phyloP scores from a whole-genome alignment of 108 stramenopile species.

The Skeletonema costatum region DNA sequence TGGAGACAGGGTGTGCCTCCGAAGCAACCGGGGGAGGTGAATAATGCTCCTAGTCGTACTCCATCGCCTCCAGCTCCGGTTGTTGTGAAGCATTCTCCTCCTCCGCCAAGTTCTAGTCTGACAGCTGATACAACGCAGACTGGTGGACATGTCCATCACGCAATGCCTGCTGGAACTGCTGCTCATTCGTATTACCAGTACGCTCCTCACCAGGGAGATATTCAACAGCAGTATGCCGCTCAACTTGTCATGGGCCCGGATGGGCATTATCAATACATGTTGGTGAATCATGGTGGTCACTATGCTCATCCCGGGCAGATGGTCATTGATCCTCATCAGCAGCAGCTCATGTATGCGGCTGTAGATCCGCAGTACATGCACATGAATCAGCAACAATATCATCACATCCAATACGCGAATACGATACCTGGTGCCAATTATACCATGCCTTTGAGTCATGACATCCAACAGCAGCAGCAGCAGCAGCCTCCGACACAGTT shows the following conservation, averaged over 20 bases:
- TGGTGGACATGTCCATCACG: background rate
- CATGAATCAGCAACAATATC: slow-evolving; percentile 40
- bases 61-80: slow-evolving; percentile 14
- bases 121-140: background rate
- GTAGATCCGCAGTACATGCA: slow-evolving; percentile 25
- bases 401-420: slow-evolving; percentile 31
- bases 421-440: slow-evolving; percentile 15
- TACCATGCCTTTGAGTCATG: background rate
- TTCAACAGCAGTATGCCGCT: slow-evolving; percentile 38
- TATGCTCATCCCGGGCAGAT: slow-evolving; percentile 40
- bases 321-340: slow-evolving; percentile 47
- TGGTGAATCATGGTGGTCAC: slow-evolving; percentile 49
- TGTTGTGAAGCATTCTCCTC: background rate
- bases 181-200: slow-evolving; percentile 18
- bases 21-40: slow-evolving; percentile 4
- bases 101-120: background rate
- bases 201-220: slow-evolving; percentile 14
- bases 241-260: slow-evolving; percentile 78
- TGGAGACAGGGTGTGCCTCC: slow-evolving; percentile 66
- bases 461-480: slow-evolving; percentile 11
- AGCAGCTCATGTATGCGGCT: slow-evolving; percentile 45
- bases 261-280: slow-evolving; percentile 72
- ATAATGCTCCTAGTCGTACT: background rate
- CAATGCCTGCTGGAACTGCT: background rate
- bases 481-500: slow-evolving; percentile 36